A percentile compares a stretch with the other conserved stretches of the same genome.
These are phyloP conservation scores for Fomitopsis betulina DNA, from an alignment of 1,284 basidiomycete species.

Conservation along the genomic window DNA sequence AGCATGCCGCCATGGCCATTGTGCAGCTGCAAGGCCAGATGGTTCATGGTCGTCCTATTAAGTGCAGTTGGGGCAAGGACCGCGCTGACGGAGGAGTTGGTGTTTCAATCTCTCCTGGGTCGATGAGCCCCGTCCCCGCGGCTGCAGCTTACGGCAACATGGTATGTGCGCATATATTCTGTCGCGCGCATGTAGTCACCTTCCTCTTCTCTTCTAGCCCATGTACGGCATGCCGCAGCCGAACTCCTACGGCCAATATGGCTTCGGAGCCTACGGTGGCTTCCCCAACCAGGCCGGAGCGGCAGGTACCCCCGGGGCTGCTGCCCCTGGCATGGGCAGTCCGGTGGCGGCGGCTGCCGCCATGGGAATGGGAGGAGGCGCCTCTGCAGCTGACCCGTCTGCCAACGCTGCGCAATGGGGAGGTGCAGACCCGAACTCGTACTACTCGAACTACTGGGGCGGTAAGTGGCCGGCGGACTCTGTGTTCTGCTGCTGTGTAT, in stretches of 20 bases:
- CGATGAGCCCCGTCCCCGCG: conserved; percentile 63
- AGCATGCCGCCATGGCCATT: conserved; percentile 96
- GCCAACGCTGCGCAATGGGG: conserved; percentile 66
- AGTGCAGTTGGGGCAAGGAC: conserved; percentile 98
- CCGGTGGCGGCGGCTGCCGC: conserved; percentile 46
- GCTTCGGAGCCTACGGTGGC: conserved; percentile 69
- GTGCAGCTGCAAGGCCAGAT: conserved; percentile 92
- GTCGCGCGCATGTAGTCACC: conserved; percentile 6
- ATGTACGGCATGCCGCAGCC: conserved; percentile 88
- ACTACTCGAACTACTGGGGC: conserved; percentile 83
- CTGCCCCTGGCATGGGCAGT: conserved; percentile 67
- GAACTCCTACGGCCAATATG: conserved; percentile 74
- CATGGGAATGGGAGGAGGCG: conserved; percentile 51
- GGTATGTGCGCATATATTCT: conserved; percentile 38
- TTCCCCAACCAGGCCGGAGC: conserved; percentile 60
- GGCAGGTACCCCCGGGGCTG: conserved; percentile 59
- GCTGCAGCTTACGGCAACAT: conserved; percentile 70
- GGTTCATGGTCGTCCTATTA: conserved; percentile 93
- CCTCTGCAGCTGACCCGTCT: conserved; percentile 51
- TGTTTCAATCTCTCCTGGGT: conserved; percentile 44
- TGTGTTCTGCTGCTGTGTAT: background rate
- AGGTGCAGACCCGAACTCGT: conserved; percentile 61
- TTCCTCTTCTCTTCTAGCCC: conserved; percentile 39
- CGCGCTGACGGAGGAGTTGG: conserved; percentile 66
- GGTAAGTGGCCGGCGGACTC: conserved; percentile 40